Conservation (phyloP, 202 grass and related monocot species). For the Brachypodium distachyon region DNA sequence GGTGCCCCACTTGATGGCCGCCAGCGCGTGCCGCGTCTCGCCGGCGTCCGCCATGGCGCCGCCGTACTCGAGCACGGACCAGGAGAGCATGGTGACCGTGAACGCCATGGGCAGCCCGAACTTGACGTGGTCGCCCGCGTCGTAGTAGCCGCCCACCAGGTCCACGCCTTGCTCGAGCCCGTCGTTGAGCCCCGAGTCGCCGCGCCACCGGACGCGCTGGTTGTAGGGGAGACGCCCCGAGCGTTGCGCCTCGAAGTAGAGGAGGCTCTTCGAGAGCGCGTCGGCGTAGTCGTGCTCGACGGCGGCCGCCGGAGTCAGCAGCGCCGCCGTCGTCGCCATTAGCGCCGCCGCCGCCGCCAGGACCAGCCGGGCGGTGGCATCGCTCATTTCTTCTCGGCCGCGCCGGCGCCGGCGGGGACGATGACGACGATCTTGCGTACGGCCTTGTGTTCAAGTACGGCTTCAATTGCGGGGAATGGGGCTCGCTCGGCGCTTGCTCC, state of each 20-base stretch:
- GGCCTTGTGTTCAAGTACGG: not conserved
- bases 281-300: slow-evolving; percentile 55
- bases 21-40: slow-evolving; percentile 53
- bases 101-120: slow-evolving; percentile 96
- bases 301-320: not conserved
- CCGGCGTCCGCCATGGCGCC: slow-evolving; percentile 26
- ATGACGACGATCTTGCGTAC: too few species aligned
- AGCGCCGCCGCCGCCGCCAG: not conserved
- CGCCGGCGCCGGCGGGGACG: too few species aligned
- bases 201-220: slow-evolving; percentile 75
- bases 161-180: slow-evolving; percentile 89
- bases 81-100: slow-evolving; percentile 76
- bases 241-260: slow-evolving; percentile 94
- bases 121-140: slow-evolving; percentile 94
- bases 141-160: slow-evolving; percentile 86
- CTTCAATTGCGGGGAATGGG: too few species aligned
- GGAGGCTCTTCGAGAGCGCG: slow-evolving; percentile 64
- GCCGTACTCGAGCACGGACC: slow-evolving; percentile 58
- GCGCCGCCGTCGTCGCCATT: not conserved
- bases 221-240: slow-evolving; percentile 88
- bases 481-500: too few species aligned
- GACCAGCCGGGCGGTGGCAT: slow-evolving; percentile 26
- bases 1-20: slow-evolving; percentile 91
- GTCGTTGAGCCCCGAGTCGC: slow-evolving; percentile 79
- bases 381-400: slow-evolving; percentile 31